phyloP scores from a whole-genome alignment of 2,329 filamentous ascomycete species.

The Colletotrichum plurivorum region DNA sequence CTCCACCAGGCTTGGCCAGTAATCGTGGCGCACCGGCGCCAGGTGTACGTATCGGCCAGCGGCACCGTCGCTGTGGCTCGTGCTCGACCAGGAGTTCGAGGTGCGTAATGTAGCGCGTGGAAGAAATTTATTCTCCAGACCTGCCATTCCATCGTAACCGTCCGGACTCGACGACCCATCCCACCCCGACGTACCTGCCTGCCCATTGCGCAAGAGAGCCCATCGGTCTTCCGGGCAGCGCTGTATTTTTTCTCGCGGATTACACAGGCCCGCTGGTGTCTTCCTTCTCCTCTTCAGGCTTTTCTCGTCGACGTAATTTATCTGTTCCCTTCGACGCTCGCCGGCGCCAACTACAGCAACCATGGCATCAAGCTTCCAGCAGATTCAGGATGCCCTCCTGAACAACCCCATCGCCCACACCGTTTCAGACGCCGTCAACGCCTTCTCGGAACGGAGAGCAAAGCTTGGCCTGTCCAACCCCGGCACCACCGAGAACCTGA shows the following conservation, averaged over 20 bases:
- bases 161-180: constrained; percentile 33
- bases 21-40: constrained; percentile 27
- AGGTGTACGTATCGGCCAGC: constrained; percentile 23
- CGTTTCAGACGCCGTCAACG: constrained; percentile 82
- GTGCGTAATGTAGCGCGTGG: constrained; percentile 40
- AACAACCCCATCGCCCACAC: constrained; percentile 80
- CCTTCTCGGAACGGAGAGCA: constrained; percentile 88
- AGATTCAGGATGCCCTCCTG: constrained; percentile 73
- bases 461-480: constrained; percentile 93
- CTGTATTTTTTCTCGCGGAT: constrained; percentile 7
- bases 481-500: constrained; percentile 90
- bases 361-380: constrained; percentile 64
- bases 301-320: constrained; percentile 42
- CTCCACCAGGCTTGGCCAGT: constrained; percentile 18
- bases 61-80: constrained; percentile 36
- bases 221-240: constrained; percentile 29
- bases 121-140: constrained; percentile 44
- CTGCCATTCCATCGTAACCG: constrained; percentile 28
- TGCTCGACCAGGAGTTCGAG: constrained; percentile 36
- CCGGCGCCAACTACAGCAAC: constrained; percentile 49
- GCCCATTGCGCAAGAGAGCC: constrained; percentile 35
- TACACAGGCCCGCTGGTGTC: constrained; percentile 8
- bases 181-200: constrained; percentile 25
- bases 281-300: constrained; percentile 41
- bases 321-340: constrained; percentile 47